phyloP scores from a whole-genome alignment of 768 basidiomycete species.

The Suillus variegatus region DNA sequence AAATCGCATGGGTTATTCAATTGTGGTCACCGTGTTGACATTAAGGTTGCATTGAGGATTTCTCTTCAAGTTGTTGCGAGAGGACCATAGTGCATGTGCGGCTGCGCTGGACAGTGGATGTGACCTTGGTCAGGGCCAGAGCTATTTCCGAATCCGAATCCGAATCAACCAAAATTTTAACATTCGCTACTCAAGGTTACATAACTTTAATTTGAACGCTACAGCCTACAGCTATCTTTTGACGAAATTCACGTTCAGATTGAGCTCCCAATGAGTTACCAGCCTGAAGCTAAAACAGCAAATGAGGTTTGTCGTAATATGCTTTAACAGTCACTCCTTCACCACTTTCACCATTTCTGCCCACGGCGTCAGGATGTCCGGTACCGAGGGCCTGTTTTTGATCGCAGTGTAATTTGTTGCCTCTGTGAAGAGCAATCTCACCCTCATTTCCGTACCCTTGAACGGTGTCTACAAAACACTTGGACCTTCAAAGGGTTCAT shows the following conservation, averaged over 20 bases:
- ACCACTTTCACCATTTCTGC: too few species aligned
- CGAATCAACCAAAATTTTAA: too few species aligned
- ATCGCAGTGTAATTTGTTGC: conserved; percentile 67
- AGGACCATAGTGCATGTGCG: background rate
- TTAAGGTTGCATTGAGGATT: conserved; percentile 26
- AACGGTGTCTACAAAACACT: conserved; percentile 49
- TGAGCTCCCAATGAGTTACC: background rate
- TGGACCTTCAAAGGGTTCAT: background rate
- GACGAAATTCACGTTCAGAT: too few species aligned
- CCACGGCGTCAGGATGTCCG: conserved; percentile 51
- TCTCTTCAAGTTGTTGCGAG: too few species aligned
- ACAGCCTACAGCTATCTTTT: too few species aligned
- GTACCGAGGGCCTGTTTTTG: conserved; percentile 52
- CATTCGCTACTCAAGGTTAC: background rate
- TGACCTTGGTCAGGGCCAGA: too few species aligned
- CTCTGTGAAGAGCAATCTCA: conserved; percentile 46
- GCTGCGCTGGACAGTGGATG: too few species aligned
- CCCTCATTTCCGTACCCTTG: conserved; percentile 61
- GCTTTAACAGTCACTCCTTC: conserved; percentile 55
- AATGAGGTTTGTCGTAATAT: conserved; percentile 8
- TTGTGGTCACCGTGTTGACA: conserved; percentile 22
- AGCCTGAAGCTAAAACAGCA: background rate
- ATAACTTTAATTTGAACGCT: too few species aligned
- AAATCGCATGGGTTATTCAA: conserved; percentile 20
- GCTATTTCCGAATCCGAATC: too few species aligned